Percentiles rank a stretch among this genome's conserved stretches.
These are phyloP conservation scores for Solanum arcanum DNA, from an alignment of 257 asterid genomes.

Conservation along the genomic window DNA sequence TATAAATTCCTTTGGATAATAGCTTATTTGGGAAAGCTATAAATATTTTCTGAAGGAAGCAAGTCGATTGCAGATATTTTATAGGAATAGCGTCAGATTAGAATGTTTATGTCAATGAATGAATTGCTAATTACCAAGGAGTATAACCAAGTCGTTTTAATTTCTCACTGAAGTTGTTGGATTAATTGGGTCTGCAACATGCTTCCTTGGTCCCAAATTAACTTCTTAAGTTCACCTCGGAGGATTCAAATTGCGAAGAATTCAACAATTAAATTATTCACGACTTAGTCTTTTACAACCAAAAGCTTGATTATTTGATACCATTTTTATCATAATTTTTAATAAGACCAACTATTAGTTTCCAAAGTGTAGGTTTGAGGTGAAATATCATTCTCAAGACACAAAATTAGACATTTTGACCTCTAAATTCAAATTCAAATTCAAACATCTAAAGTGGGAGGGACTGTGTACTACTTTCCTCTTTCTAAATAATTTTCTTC, in stretches of 20 bases:
- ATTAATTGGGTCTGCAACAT: background rate
- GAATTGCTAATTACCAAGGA: background rate
- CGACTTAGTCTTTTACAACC: background rate
- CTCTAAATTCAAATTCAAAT: background rate
- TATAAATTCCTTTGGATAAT: background rate
- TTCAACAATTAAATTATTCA: background rate
- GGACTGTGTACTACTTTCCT: background rate
- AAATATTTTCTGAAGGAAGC: background rate
- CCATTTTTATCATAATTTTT: background rate
- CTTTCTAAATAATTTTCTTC: background rate
- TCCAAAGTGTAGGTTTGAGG: background rate
- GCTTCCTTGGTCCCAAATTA: background rate
- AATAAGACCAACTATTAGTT: background rate
- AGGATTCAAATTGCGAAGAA: background rate
- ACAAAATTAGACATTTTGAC: background rate
- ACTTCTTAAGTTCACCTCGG: background rate
- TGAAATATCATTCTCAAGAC: background rate
- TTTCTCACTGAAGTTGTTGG: background rate
- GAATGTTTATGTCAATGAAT: background rate
- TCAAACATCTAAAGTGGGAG: background rate
- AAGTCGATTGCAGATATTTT: background rate
- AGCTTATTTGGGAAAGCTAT: background rate
- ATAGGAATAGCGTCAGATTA: background rate
- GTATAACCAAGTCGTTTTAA: background rate
- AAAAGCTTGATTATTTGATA: background rate